Base-by-base conservation (phyloP, 768 basidiomycete genomes). In the Mycena vitilis region DNA sequence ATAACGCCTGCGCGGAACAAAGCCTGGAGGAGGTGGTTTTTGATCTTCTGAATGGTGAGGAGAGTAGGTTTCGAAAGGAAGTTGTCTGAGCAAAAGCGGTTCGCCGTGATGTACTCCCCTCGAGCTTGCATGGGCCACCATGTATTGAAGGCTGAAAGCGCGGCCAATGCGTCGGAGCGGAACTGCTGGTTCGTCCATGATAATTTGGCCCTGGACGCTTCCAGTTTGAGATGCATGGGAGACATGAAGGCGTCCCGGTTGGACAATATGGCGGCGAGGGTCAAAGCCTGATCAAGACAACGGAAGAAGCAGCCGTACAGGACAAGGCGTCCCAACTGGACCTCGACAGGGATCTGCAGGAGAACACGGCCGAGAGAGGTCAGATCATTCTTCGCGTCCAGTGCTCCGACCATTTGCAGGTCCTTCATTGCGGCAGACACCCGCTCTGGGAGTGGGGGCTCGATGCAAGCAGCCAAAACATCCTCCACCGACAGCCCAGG, bases 301-400 rank as follows among this genome's bases (percentile, higher is more conserved):
- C 92, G 89, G 89, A 97, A 97, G 84, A 98, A 94, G 75, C 90
- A 89, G 20, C 96, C 96, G 77, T 91, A 95, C 5, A 98, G 84
- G 60, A 95, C 92, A 56, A 98, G 83, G 64, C 95, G 90, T 58
- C 95, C 96, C 81, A 98, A 89, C 66, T 94, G 93, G 1, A 89
- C 94, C 59, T 98, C 95, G 47, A 98, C 89, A 4, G 96, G 96
- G 0, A 98, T 81, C 74, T 96, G 93, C 15, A 96, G 87, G 25
- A 98, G 86, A 16, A 98, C 93, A 23, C 90, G 88, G 18, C 96
- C 96, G 16, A 98, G 88, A 2, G 95, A 89, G 0, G 95, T 97
- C 52, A 98, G 81, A 65, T 91, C 89, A 73, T 93, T 88, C 56
- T 85, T 82, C 38, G 83, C 78, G 76, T 96, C 94, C 25, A 98